Conservation (phyloP, 768 basidiomycete species). For the Calocera cornea region DNA sequence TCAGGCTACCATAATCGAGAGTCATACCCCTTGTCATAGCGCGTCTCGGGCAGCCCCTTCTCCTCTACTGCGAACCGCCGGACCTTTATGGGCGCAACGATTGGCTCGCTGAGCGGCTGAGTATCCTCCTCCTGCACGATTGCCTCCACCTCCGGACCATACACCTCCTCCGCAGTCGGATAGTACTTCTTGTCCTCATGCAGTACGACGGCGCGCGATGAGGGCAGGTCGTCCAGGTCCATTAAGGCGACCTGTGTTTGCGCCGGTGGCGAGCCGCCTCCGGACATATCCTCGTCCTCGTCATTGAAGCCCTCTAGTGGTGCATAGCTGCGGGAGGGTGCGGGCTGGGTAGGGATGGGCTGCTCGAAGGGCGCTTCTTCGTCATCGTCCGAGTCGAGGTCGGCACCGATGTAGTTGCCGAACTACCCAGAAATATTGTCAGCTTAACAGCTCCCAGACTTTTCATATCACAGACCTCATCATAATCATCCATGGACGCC, state of each 20-base stretch:
- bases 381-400: slow-evolving; percentile 70
- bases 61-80: slow-evolving; percentile 91
- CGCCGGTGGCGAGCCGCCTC: slow-evolving; percentile 40
- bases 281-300: slow-evolving; percentile 30
- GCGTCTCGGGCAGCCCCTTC: slow-evolving; percentile 88
- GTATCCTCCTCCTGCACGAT: slow-evolving; percentile 97
- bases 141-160: slow-evolving; percentile 88
- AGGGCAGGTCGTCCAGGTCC: slow-evolving; percentile 71
- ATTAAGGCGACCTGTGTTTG: slow-evolving; percentile 47
- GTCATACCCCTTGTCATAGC: slow-evolving; percentile 90
- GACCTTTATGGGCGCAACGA: slow-evolving; percentile 88
- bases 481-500: slow-evolving; percentile 31
- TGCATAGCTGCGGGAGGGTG: slow-evolving; percentile 27
- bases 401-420: slow-evolving; percentile 94
- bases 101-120: slow-evolving; percentile 88
- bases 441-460: slow-evolving; percentile 3
- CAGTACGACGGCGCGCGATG: slow-evolving; percentile 69
- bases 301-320: slow-evolving; percentile 75
- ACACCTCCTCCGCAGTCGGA: slow-evolving; percentile 79
- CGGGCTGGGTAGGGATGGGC: slow-evolving; percentile 28
- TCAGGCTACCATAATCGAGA: background rate
- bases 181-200: slow-evolving; percentile 99
- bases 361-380: slow-evolving; percentile 42
- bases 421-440: slow-evolving; percentile 37
- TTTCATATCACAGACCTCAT: slow-evolving; percentile 14